phyloP scores from a whole-genome alignment of 1,139 yeast species.

The Sugiyamaella sp. region DNA sequence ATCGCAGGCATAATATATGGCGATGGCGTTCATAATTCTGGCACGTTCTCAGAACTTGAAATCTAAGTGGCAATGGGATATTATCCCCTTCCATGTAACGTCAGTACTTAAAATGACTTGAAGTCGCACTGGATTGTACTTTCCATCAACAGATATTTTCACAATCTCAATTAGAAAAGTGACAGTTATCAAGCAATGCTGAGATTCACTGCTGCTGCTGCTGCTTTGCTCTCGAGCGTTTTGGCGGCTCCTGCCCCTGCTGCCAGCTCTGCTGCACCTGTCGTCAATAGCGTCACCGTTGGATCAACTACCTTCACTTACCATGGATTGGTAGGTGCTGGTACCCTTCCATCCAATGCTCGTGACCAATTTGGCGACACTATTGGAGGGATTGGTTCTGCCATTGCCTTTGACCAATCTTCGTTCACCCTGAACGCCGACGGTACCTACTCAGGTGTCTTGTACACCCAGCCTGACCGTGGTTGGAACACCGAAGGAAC shows the following conservation, averaged over 20 bases:
- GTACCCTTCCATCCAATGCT: slow-evolving; percentile 25
- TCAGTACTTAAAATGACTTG: too few relatives aligned
- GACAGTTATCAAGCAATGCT: not conserved
- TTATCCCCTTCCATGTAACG: too few relatives aligned
- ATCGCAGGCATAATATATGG: too few relatives aligned
- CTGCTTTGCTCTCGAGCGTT: not conserved
- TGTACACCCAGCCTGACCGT: slow-evolving; percentile 29
- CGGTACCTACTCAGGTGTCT: slow-evolving; percentile 24
- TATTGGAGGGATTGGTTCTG: slow-evolving; percentile 30
- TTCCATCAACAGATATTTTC: too few relatives aligned
- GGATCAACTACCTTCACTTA: slow-evolving; percentile 21
- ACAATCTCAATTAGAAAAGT: too few relatives aligned
- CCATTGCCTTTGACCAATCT: slow-evolving; percentile 25
- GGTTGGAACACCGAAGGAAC: slow-evolving; percentile 30
- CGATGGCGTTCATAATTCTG: too few relatives aligned
- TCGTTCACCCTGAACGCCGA: slow-evolving; percentile 21
- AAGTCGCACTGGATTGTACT: too few relatives aligned
- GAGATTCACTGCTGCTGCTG: not conserved
- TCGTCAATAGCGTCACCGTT: slow-evolving; percentile 4
- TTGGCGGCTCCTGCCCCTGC: slow-evolving; percentile 13
- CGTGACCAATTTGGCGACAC: slow-evolving; percentile 27
- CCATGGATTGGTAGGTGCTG: slow-evolving; percentile 29
- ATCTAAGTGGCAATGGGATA: too few relatives aligned
- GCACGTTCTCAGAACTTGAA: too few relatives aligned
- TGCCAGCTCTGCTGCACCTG: slow-evolving; percentile 1